Percentiles rank a stretch among this genome's conserved stretches.
phyloP scores from a whole-genome alignment of 2,329 filamentous ascomycete genomes.

The Trichoderma oligosporum region DNA sequence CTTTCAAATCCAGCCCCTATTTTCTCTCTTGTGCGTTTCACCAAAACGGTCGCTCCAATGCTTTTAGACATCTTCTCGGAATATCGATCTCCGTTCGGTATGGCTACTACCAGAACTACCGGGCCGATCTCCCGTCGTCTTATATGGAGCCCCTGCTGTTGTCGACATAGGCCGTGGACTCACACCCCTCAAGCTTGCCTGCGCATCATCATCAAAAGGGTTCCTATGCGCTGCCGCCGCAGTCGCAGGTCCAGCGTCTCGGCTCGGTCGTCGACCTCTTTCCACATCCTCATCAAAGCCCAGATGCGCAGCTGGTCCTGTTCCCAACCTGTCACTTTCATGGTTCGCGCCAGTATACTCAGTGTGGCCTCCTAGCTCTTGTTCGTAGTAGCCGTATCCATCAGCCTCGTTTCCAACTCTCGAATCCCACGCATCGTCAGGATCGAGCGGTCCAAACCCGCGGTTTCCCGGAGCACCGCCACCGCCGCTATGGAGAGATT shows the following conservation, averaged over 20 bases:
- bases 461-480: slow-evolving; percentile 42
- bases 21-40: not conserved
- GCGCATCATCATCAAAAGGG: slow-evolving; percentile 69
- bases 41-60: not conserved
- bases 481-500: slow-evolving; percentile 45
- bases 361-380: slow-evolving; percentile 53
- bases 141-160: slow-evolving; percentile 30
- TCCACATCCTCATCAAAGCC: slow-evolving; percentile 32
- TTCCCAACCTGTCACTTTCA: slow-evolving; percentile 45
- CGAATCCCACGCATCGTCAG: slow-evolving; percentile 82
- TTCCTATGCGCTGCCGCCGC: slow-evolving; percentile 40
- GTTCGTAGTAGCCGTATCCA: slow-evolving; percentile 68
- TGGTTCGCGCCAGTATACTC: slow-evolving; percentile 41
- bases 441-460: slow-evolving; percentile 67
- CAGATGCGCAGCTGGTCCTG: slow-evolving; percentile 30
- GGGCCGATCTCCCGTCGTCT: slow-evolving; percentile 30
- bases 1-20: not conserved
- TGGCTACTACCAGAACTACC: slow-evolving; percentile 53
- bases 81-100: slow-evolving; percentile 66
- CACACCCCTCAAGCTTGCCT: slow-evolving; percentile 64
- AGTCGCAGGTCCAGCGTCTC: slow-evolving; percentile 36
- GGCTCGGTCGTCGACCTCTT: slow-evolving; percentile 44
- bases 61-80: slow-evolving; percentile 59
- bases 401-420: slow-evolving; percentile 72
- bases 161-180: slow-evolving; percentile 70